Conservation (phyloP, 208 protist species). For the Porcisia hertigi region DNA sequence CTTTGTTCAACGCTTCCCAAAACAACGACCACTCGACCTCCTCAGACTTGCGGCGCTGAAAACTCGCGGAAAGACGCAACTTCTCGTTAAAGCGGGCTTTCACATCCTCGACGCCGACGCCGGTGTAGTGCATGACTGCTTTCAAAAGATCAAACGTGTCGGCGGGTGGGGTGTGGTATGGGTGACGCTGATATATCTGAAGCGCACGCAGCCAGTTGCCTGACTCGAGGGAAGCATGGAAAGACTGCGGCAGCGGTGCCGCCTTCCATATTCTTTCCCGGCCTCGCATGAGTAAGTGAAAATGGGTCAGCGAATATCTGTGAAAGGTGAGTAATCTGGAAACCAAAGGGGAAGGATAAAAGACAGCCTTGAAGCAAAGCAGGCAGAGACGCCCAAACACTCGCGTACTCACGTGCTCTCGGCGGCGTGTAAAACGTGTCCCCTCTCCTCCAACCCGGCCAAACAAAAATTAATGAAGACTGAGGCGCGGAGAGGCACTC, state of each 20-base stretch:
- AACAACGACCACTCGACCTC: constrained; percentile 89
- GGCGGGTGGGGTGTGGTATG: constrained; percentile 85
- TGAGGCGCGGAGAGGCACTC: background rate
- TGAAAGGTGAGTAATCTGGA: background rate
- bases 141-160: constrained; percentile 88
- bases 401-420: background rate
- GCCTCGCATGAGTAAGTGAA: background rate
- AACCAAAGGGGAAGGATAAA: background rate
- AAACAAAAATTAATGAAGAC: background rate
- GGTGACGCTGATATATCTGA: constrained; percentile 80
- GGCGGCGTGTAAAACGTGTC: background rate
- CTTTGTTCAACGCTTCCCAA: constrained; percentile 85
- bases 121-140: constrained; percentile 82
- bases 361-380: background rate
- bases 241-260: constrained; percentile 75
- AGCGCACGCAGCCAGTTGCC: constrained; percentile 84
- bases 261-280: constrained; percentile 79
- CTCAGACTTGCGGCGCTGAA: constrained; percentile 72
- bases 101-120: constrained; percentile 79
- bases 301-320: background rate
- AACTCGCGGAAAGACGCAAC: constrained; percentile 66
- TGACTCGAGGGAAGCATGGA: constrained; percentile 75
- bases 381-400: constrained; percentile 2
- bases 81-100: constrained; percentile 90
- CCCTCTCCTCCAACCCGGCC: background rate